Conservation (phyloP, 2,329 filamentous ascomycete genomes). For the Chrysosporium keratinophilum region DNA sequence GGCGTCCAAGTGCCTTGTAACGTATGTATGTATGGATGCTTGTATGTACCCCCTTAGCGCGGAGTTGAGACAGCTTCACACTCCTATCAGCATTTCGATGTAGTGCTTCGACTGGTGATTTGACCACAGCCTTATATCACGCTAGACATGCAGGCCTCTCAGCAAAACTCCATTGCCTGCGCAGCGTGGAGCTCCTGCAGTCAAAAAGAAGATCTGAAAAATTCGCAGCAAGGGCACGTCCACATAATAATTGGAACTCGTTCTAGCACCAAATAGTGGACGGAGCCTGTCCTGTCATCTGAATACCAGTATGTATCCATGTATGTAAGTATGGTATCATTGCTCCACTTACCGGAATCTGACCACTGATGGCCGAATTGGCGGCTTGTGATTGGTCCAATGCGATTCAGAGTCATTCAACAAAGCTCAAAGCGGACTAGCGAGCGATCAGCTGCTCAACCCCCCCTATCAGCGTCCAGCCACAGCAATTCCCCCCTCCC, state of each 20-base stretch:
- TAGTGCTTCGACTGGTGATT: neutral
- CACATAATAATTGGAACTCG: no score
- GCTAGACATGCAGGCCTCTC: neutral
- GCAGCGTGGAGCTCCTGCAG: neutral
- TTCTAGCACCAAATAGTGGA: neutral
- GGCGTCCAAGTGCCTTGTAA: no score
- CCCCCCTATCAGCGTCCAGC: neutral
- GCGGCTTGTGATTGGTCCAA: neutral
- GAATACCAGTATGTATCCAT: neutral
- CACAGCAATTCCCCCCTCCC: slow-evolving; percentile 11
- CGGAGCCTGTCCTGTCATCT: neutral
- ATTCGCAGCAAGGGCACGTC: no score
- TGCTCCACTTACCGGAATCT: neutral
- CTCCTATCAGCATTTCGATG: neutral
- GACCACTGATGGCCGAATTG: neutral
- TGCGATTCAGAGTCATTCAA: neutral
- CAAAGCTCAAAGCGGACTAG: neutral
- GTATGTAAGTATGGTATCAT: no score
- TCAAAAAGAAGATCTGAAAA: neutral
- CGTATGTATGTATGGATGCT: no score
- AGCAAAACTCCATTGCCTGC: neutral
- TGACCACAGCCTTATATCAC: neutral
- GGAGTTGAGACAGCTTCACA: slow-evolving; percentile 4
- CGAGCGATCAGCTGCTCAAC: slow-evolving; percentile 8
- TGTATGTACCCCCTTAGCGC: neutral